Evolutionary conservation across 306 rosid genomes (phyloP).

Genomic region (Quercus variabilis): DNA sequence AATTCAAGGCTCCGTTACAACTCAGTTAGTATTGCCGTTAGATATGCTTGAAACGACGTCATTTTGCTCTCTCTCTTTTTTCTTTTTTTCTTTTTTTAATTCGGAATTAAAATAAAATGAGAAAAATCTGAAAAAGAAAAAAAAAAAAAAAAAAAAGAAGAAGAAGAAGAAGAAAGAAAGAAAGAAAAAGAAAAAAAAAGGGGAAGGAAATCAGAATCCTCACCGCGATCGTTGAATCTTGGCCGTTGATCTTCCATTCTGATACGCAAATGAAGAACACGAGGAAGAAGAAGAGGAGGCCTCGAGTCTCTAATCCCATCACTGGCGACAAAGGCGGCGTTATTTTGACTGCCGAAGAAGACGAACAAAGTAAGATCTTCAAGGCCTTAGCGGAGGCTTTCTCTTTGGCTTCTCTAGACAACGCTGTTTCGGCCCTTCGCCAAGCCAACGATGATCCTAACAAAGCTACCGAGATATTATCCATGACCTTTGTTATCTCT

Average conservation of each 20-base stretch:
- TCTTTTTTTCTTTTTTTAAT: too few relatives aligned
- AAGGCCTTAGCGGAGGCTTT: conserved; percentile 42
- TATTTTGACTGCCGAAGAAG: background rate
- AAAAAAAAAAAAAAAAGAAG: too few relatives aligned
- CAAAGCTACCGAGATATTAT: conserved; percentile 41
- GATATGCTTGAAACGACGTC: too few relatives aligned
- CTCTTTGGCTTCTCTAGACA: conserved; percentile 44
- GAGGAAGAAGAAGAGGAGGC: conserved; percentile 45
- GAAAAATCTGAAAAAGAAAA: too few relatives aligned
- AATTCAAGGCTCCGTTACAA: too few relatives aligned
- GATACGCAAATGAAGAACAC: conserved; percentile 51
- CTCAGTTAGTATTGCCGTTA: too few relatives aligned
- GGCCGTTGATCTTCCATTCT: conserved; percentile 11
- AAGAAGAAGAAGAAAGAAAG: too few relatives aligned
- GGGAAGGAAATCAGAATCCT: background rate
- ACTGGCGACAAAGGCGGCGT: background rate
- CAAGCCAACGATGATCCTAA: conserved; percentile 32
- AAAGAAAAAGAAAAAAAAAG: too few relatives aligned
- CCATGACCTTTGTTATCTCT: too few relatives aligned
- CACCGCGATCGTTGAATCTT: too few relatives aligned
- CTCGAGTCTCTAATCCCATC: conserved; percentile 23
- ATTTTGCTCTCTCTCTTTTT: too few relatives aligned
- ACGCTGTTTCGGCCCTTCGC: conserved; percentile 25
- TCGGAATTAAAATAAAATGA: too few relatives aligned
- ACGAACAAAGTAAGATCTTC: conserved; percentile 9